Evolutionary conservation across 352 stramenopile genomes (phyloP), one percentile per base, ranked within the genome.

Genomic region (Pythium insidiosum): DNA sequence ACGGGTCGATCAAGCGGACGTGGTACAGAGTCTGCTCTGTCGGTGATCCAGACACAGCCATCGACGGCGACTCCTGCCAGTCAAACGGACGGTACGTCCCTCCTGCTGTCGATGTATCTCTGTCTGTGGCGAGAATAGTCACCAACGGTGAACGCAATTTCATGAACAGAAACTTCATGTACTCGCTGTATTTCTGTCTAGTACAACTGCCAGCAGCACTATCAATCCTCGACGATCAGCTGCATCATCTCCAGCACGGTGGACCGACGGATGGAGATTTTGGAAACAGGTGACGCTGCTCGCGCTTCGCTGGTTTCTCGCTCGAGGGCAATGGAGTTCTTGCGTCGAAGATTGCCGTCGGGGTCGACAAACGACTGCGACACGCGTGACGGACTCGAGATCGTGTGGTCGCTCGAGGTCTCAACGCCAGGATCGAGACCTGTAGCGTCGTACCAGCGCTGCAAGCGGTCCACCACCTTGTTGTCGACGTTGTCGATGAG

Each of bases 271-370:
- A 40, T n/a, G n/a, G n/a, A n/a, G n/a, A n/a, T n/a, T n/a, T n/a
- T n/a, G n/a, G n/a, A n/a, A n/a, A n/a, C n/a, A n/a, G n/a, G n/a
- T n/a, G n/a, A n/a, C n/a, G n/a, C n/a, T n/a, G n/a, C n/a, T n/a
- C n/a, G n/a, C n/a, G n/a, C n/a, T n/a, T n/a, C n/a, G n/a, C n/a
- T n/a, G n/a, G n/a, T n/a, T n/a, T n/a, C n/a, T n/a, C 21, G 6
- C 26, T 26, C 11, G 42, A 39, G 6, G 12, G 25, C 41, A 12
- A 18, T 25, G 6, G 16, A 21, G 7, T 34, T 50, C 38, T 68
- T 70, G 23, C 61, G 56, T 3, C 64, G 50, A 2, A 71, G 23
- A 38, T 74, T 74, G 11, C 61, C 60, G 6, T 73, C 52, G 1
- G 37, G 35, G 12, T 74, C 63, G 15, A 74, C 54, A 26, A 57